Base-by-base conservation (phyloP, 2,329 filamentous ascomycete genomes). In the Monilinia laxa region DNA sequence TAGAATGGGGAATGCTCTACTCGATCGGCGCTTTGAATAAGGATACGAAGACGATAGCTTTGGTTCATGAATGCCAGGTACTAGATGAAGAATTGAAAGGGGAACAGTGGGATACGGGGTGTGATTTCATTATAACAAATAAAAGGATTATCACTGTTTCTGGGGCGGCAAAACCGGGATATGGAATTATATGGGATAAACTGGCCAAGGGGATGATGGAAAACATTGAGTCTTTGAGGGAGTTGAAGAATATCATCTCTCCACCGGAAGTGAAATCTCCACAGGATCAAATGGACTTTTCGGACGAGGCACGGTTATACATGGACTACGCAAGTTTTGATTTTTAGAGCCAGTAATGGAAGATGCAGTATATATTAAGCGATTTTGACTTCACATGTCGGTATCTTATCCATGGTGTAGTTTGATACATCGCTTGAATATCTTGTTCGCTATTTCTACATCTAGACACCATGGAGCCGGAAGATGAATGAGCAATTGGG, bases 51-150 rank as follows among this genome's bases (percentile, higher is more conserved):
- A 77, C 77, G 3, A 71, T 78, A 2, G 77, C 76, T 7, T 65
- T 81, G 7, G 79, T 78, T 10, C 80, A 81, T 69, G 74, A 76
- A 23, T 81, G 79, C 65, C 80, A 81, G 70, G 74, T 81, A 12
- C 70, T 81, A 31, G 74, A 78, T 25, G 73, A 75, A 51, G 75
- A 78, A 64, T 72, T 79, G 20, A 55, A 65, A 4, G 74, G 74
- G 2, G 77, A 79, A 58, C 67, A 70, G 1, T 80, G 76, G 62
- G 79, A 81, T 69, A 79, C 79, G 1, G 78, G 78, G 16, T 80
- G 78, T 67, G 79, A 81, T 67, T 75, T 77, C 49, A 72, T 81
- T 11, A 70, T 79, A 23, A 81, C 79, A 3, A 76, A 78, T 7
- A 75, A 76, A 10, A 71, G 70, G 52, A 58, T 75, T 1, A 69